phyloP scores from a whole-genome alignment of 169 alveolate species.

The Cryptosporidium meleagridis region DNA sequence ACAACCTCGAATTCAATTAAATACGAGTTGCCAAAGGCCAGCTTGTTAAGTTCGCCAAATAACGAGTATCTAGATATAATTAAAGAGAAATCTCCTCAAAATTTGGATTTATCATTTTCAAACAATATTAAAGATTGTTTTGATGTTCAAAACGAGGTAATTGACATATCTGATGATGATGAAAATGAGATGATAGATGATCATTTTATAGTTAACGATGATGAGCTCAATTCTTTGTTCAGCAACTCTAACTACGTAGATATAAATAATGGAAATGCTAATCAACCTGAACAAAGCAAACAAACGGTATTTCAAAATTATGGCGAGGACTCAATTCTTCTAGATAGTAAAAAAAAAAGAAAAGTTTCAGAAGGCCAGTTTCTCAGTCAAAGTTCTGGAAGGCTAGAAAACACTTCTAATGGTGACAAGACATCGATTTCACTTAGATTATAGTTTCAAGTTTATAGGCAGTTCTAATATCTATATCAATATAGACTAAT shows the following conservation, averaged over 20 bases:
- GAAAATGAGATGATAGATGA: slow-evolving; percentile 6
- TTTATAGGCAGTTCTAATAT: neutral
- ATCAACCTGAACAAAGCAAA: neutral
- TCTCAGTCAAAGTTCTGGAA: neutral
- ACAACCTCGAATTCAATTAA: neutral
- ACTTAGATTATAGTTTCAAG: slow-evolving; percentile 33
- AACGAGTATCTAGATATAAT: neutral
- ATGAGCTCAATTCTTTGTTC: slow-evolving; percentile 19
- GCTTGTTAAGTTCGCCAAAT: neutral
- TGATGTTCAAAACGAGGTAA: slow-evolving; percentile 4
- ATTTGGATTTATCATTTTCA: neutral
- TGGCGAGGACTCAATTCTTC: neutral
- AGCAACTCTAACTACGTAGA: neutral
- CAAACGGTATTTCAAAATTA: neutral
- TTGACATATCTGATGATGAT: slow-evolving; percentile 56
- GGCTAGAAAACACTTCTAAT: neutral
- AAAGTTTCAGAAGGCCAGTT: neutral
- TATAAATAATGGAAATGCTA: neutral
- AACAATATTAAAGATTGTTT: neutral
- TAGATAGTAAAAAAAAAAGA: slow-evolving; percentile 30
- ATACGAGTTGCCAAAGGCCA: neutral
- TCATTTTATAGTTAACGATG: slow-evolving; percentile 2
- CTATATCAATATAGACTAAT: slow-evolving; percentile 14
- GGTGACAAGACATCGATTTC: slow-evolving; percentile 44
- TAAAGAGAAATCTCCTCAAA: neutral